Conservation (phyloP, 2,329 filamentous ascomycete species). For the Microascus cirrosus region DNA sequence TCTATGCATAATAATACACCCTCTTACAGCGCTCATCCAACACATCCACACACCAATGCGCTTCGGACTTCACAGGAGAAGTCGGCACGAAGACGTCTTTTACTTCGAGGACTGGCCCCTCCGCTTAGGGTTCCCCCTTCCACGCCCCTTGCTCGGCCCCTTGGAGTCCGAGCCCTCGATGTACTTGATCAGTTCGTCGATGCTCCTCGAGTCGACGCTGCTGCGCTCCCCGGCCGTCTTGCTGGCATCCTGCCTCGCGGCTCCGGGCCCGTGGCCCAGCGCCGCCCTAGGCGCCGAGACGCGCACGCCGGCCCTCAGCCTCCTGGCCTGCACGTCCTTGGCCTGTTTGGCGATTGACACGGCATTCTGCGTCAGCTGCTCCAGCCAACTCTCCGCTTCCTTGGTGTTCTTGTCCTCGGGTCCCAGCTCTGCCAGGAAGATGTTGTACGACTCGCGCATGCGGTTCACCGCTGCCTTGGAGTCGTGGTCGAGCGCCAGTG, state of each 20-base stretch:
- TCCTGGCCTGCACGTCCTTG: conserved; percentile 70
- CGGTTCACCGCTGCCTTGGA: conserved; percentile 81
- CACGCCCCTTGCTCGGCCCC: conserved; percentile 43
- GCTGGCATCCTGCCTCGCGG: conserved; percentile 12
- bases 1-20: conserved; percentile 1
- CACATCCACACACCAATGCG: not conserved
- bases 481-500: conserved; percentile 89
- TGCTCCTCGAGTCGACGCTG: conserved; percentile 63
- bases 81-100: too few relatives aligned
- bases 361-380: conserved; percentile 90
- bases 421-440: conserved; percentile 81
- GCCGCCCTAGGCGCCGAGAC: conserved; percentile 31
- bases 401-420: conserved; percentile 94
- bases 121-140: conserved; percentile 43
- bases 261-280: conserved; percentile 36
- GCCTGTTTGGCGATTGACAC: conserved; percentile 90
- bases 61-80: too few relatives aligned
- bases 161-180: conserved; percentile 67
- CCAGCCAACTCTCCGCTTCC: conserved; percentile 92
- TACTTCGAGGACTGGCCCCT: conserved; percentile 21
- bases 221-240: conserved; percentile 11
- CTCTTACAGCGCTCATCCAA: not conserved
- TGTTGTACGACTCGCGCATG: conserved; percentile 95
- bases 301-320: conserved; percentile 58
- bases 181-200: conserved; percentile 88